Evolutionary conservation across 805 yeast species (phyloP), one percentile per base, ranked within the genome.

Genomic region (Metschnikowia lunata): DNA sequence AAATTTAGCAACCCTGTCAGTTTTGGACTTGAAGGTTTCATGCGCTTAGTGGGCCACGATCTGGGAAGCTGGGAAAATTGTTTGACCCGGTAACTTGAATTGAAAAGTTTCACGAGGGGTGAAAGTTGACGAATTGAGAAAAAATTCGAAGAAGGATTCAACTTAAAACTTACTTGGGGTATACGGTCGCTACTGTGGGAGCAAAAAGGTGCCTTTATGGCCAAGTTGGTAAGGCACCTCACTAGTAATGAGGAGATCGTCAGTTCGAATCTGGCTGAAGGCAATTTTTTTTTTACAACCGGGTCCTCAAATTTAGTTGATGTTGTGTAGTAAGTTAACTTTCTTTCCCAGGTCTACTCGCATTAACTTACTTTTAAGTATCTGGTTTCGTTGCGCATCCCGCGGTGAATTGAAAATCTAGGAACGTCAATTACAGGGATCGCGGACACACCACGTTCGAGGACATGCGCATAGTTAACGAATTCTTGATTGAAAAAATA

Each of bases 211-310:
- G 61, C 63, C 63, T 59, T 56, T 60, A 58, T 59, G 63, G 64
- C 64, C 63, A 59, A 60, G 62, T 59, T 60, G 63, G 63, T 59
- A 60, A 58, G 61, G 63, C 63, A 57, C 62, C 61, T 60, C 63
- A 59, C 64, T 59, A 58, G 62, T 57, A 59, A 58, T 57, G 62
- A 58, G 61, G 64, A 57, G 62, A 58, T 54, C 59, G 59, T 52
- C 59, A 55, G 59, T 57, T 58, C 61, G 57, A 60, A 52, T 59
- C 57, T 60, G 62, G 59, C 60, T 23, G 14, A 14, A 15, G 28
- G 27, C 31, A 36, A 23, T 18, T 11, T 37, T 37, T 30, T 30
- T 28, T 11, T 36, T 18, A 18, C 3, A 18, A 18, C 23, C 23
- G 3, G 23, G 3, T 3, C 5, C 23, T 14, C 10, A 15, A 9